phyloP scores from a whole-genome alignment of 2,329 filamentous ascomycete genomes.

The Ceratocystis destructans region DNA sequence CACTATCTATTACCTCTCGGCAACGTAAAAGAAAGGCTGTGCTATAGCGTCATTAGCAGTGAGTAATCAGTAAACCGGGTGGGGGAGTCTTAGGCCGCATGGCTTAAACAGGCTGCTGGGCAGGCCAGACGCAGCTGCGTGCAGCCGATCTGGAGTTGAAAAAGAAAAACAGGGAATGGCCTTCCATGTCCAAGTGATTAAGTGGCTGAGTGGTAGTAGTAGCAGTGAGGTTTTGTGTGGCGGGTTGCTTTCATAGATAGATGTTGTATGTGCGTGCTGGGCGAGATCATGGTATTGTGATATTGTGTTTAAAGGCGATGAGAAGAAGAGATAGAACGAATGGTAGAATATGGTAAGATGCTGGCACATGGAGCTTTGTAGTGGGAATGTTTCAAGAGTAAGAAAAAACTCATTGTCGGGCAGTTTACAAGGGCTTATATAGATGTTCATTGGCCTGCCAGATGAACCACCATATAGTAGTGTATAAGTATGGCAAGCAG shows the following conservation, averaged over 20 bases:
- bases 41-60: not conserved
- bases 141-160: not conserved
- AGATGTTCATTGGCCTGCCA: slow-evolving; percentile 8
- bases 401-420: not conserved
- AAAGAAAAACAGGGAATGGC: not conserved
- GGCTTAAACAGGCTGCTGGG: not conserved
- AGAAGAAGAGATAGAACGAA: not conserved
- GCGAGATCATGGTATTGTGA: not conserved
- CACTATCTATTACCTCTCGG: not conserved
- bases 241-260: not conserved
- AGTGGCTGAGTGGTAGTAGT: not conserved
- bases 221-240: not conserved
- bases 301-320: not conserved
- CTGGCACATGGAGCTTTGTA: not conserved
- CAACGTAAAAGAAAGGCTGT: not conserved
- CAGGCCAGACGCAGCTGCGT: not conserved
- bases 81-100: not conserved
- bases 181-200: not conserved
- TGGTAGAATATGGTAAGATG: not conserved
- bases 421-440: slow-evolving; percentile 3
- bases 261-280: not conserved
- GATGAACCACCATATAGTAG: slow-evolving; percentile 3
- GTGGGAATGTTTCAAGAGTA: not conserved
- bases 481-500: slow-evolving; percentile 2
- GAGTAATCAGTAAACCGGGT: not conserved